A percentile compares a stretch with the other conserved stretches of the same genome.
phyloP scores from a whole-genome alignment of 495 filamentous ascomycete species.

The Articulospora tetracladia region DNA sequence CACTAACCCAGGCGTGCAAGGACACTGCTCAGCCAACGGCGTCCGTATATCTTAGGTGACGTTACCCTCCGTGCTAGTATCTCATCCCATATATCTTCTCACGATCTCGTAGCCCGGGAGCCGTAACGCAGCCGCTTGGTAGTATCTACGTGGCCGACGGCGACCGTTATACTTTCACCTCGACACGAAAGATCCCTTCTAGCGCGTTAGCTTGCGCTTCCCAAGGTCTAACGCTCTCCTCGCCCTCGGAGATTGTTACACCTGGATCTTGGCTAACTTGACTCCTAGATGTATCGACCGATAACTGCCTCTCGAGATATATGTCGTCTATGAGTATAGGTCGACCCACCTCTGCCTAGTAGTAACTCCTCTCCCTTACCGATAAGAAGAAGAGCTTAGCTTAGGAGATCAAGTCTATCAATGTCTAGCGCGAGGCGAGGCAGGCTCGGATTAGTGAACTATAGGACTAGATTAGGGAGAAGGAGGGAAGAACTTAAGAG shows the following conservation, averaged over 20 bases:
- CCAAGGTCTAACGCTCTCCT: too few species aligned
- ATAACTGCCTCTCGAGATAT: background rate
- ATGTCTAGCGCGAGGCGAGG: background rate
- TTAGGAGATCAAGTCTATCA: background rate
- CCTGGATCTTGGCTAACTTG: background rate
- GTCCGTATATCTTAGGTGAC: too few species aligned
- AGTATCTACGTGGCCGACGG: too few species aligned
- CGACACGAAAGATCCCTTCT: too few species aligned
- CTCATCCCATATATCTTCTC: too few species aligned
- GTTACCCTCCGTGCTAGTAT: too few species aligned
- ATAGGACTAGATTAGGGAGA: background rate
- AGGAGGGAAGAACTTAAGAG: background rate
- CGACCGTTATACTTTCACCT: too few species aligned
- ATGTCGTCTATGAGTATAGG: background rate
- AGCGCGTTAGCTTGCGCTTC: too few species aligned
- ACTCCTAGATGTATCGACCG: background rate
- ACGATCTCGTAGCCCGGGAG: too few species aligned
- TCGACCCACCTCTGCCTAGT: background rate
- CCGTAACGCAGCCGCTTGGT: too few species aligned
- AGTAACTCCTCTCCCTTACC: background rate
- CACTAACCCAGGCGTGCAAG: too few species aligned
- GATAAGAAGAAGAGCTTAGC: background rate
- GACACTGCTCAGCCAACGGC: background rate
- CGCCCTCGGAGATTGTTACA: background rate
- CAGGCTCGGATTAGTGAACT: background rate